phyloP scores from a whole-genome alignment of 78 protist species.

The Carpediemonas membranifera region DNA sequence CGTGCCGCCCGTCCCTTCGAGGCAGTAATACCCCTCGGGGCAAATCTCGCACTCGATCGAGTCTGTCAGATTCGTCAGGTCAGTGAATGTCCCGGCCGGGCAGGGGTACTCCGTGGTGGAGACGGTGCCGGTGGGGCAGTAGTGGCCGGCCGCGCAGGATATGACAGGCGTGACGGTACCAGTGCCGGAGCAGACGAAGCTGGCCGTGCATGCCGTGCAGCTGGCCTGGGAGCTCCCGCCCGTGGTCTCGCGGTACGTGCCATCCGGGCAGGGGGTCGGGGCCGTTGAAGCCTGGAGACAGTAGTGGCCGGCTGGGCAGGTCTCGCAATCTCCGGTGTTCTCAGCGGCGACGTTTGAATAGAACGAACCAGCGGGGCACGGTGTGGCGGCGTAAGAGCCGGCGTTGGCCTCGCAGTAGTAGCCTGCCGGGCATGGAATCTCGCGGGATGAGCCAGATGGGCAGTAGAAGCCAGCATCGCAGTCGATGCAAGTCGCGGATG shows the following conservation, averaged over 20 bases:
- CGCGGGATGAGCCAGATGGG: background rate
- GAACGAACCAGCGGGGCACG: slow-evolving; percentile 17
- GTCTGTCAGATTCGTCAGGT: too few species aligned
- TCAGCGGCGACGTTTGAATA: background rate
- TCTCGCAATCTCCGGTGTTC: background rate
- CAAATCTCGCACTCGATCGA: slow-evolving; percentile 28
- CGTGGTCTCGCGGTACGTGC: slow-evolving; percentile 12
- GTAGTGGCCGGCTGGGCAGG: slow-evolving; percentile 34
- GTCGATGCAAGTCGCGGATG: background rate
- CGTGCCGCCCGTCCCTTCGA: background rate
- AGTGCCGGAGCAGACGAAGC: background rate
- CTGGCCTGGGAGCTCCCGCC: background rate
- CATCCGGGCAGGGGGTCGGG: slow-evolving; percentile 27
- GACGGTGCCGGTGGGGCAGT: slow-evolving; percentile 33
- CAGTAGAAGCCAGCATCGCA: slow-evolving; percentile 25
- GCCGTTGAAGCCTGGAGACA: slow-evolving; percentile 3
- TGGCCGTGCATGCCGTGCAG: background rate
- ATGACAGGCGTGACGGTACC: background rate
- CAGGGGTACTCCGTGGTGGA: background rate
- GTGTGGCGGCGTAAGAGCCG: background rate
- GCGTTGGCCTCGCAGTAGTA: slow-evolving; percentile 26
- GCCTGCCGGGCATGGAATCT: slow-evolving; percentile 3
- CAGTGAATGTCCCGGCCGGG: slow-evolving; percentile 24
- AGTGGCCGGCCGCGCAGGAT: slow-evolving; percentile 29
- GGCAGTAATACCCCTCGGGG: slow-evolving; percentile 16